Percentiles rank a stretch among this genome's conserved stretches.
These are phyloP conservation scores for Colletotrichum ledebouriae DNA, from an alignment of 2,329 filamentous ascomycete species.

Conservation along the genomic window DNA sequence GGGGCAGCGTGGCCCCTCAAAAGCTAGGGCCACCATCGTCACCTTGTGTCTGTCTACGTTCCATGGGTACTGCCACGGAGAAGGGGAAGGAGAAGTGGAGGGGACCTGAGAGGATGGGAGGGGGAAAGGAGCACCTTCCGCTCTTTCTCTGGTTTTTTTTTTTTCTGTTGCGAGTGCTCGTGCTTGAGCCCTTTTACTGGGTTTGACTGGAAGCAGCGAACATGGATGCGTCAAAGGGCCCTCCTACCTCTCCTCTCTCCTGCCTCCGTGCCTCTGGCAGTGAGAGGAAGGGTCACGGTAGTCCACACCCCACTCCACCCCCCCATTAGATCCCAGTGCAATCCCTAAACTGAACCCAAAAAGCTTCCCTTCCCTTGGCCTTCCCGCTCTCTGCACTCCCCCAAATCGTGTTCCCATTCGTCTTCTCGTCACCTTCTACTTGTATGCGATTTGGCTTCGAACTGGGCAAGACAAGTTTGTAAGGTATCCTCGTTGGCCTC, in stretches of 20 bases:
- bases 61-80: not conserved
- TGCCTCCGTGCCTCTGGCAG: slow-evolving; percentile 17
- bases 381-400: slow-evolving; percentile 30
- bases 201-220: slow-evolving; percentile 42
- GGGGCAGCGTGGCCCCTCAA: slow-evolving; percentile 40
- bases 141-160: slow-evolving; percentile 19
- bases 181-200: slow-evolving; percentile 18
- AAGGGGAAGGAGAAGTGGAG: not conserved
- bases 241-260: slow-evolving; percentile 24
- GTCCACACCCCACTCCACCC: slow-evolving; percentile 31
- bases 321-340: slow-evolving; percentile 31
- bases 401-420: slow-evolving; percentile 30
- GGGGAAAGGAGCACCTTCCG: slow-evolving; percentile 25
- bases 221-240: slow-evolving; percentile 31
- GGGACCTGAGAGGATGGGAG: not conserved
- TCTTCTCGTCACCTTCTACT: slow-evolving; percentile 16
- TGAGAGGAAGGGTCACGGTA: slow-evolving; percentile 3
- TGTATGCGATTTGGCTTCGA: slow-evolving; percentile 18
- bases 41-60: slow-evolving; percentile 16
- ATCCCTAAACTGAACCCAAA: slow-evolving; percentile 42
- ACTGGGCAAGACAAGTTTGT: slow-evolving; percentile 21
- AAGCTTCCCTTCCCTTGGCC: slow-evolving; percentile 43
- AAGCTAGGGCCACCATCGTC: slow-evolving; percentile 37
- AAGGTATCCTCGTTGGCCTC: slow-evolving; percentile 25
- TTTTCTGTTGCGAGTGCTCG: slow-evolving; percentile 2